Evolutionary conservation across 495 filamentous ascomycete genomes (phyloP).

Genomic region (Penicillium turbatum): DNA sequence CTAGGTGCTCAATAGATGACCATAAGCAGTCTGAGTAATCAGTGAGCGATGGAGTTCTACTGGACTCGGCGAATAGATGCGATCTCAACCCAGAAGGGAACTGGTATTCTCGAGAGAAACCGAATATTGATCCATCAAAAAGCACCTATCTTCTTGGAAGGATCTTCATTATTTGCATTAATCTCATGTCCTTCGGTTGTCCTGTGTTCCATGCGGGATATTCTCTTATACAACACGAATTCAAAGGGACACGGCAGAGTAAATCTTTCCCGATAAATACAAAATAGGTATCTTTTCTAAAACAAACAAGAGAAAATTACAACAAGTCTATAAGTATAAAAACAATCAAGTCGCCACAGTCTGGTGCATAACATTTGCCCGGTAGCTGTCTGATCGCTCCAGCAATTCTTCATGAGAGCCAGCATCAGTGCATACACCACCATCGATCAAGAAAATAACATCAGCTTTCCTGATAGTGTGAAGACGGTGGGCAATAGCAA

Average conservation of each 20-base stretch:
- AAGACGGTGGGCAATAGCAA: constrained; percentile 76
- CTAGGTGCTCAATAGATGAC: no score
- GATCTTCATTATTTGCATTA: no score
- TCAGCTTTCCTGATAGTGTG: constrained; percentile 73
- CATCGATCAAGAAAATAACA: constrained; percentile 70
- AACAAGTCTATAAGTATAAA: neutral
- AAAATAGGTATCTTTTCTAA: constrained; percentile 2
- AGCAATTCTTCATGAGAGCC: constrained; percentile 69
- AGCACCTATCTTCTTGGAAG: no score
- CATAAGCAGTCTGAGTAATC: no score
- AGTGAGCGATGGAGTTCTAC: no score
- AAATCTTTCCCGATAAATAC: neutral
- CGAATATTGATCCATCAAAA: no score
- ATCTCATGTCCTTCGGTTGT: no score
- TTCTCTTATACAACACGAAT: neutral
- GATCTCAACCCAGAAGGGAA: no score
- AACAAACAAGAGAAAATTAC: constrained; percentile 2
- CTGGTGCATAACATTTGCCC: constrained; percentile 49
- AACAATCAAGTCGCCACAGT: constrained; percentile 29
- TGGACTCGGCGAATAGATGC: no score
- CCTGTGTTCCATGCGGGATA: no score
- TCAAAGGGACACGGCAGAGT: neutral
- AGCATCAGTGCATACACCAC: constrained; percentile 58
- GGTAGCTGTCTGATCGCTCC: constrained; percentile 53
- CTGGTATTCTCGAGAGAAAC: no score